Percentiles rank a stretch among this genome's conserved stretches.
Evolutionary conservation across 2,329 filamentous ascomycete species (phyloP).

Genomic region (Sporothrix curviconia): DNA sequence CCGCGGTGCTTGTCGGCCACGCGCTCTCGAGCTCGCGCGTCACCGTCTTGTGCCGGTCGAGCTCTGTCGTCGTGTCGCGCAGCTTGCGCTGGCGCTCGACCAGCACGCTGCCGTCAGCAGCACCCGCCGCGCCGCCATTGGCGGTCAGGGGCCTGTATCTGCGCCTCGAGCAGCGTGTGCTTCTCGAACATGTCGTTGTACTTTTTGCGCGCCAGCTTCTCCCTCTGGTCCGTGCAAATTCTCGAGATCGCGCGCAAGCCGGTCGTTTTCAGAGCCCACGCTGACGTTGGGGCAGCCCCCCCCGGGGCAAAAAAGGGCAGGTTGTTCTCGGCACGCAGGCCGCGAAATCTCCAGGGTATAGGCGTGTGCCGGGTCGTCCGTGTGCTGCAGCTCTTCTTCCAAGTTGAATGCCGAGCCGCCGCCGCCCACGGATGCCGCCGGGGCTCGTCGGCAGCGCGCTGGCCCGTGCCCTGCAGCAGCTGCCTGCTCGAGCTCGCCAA

Average conservation of each 20-base stretch:
- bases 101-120: constrained; percentile 45
- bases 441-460: neutral
- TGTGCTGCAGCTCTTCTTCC: constrained; percentile 54
- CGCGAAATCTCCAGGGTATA: constrained; percentile 49
- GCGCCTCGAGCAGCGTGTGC: constrained; percentile 49
- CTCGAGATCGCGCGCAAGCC: constrained; percentile 51
- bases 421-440: constrained; percentile 20
- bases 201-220: constrained; percentile 46
- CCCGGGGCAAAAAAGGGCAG: no score
- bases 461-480: constrained; percentile 33
- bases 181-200: constrained; percentile 54
- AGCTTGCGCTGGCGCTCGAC: constrained; percentile 45
- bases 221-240: constrained; percentile 44
- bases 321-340: constrained; percentile 55
- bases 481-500: constrained; percentile 57
- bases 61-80: constrained; percentile 39
- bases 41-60: constrained; percentile 39
- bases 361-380: constrained; percentile 33
- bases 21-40: constrained; percentile 40
- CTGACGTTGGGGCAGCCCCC: constrained; percentile 48
- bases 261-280: constrained; percentile 47
- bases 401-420: constrained; percentile 46
- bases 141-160: constrained; percentile 49
- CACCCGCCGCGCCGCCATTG: constrained; percentile 42
- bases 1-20: constrained; percentile 50